Percentiles rank a stretch among this genome's conserved stretches.
Evolutionary conservation across 257 asterid genomes (phyloP).

Genomic region (Rhazya stricta): DNA sequence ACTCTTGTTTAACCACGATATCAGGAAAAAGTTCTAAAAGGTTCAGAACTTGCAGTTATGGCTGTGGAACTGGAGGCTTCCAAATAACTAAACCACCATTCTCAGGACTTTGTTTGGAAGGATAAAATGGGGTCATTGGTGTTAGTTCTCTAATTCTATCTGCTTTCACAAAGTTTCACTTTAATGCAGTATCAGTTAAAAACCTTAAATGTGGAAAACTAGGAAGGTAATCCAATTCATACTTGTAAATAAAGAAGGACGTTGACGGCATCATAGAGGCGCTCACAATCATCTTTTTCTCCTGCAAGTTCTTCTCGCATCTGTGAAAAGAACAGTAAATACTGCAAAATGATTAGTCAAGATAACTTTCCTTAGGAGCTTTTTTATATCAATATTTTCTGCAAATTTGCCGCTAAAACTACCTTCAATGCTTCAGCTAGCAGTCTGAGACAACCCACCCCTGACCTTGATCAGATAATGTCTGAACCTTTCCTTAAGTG

Average conservation of each 20-base stretch:
- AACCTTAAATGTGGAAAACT: not conserved
- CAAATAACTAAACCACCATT: constrained; percentile 35
- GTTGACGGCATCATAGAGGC: constrained; percentile 32
- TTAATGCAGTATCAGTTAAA: not conserved
- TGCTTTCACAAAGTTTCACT: not conserved
- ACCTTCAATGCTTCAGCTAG: constrained; percentile 69
- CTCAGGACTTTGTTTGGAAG: constrained; percentile 19
- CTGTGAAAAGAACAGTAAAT: constrained; percentile 27
- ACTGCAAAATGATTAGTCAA: constrained; percentile 23
- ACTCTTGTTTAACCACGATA: constrained; percentile 74
- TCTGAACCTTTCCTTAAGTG: constrained; percentile 68
- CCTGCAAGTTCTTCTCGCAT: constrained; percentile 30
- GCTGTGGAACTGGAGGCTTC: constrained; percentile 44
- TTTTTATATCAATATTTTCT: too few species aligned
- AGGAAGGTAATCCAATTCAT: not conserved
- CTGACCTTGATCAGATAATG: constrained; percentile 84
- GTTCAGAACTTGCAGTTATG: constrained; percentile 64
- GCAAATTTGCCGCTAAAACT: not conserved
- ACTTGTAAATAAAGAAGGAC: constrained; percentile 28
- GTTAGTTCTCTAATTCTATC: not conserved
- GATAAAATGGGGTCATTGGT: too few species aligned
- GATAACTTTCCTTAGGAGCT: not conserved
- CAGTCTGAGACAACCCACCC: constrained; percentile 78
- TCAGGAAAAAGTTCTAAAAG: constrained; percentile 77
- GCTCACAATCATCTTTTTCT: constrained; percentile 24